Conservation (phyloP, 805 yeast species). For the Kazachstania kunashirensis region DNA sequence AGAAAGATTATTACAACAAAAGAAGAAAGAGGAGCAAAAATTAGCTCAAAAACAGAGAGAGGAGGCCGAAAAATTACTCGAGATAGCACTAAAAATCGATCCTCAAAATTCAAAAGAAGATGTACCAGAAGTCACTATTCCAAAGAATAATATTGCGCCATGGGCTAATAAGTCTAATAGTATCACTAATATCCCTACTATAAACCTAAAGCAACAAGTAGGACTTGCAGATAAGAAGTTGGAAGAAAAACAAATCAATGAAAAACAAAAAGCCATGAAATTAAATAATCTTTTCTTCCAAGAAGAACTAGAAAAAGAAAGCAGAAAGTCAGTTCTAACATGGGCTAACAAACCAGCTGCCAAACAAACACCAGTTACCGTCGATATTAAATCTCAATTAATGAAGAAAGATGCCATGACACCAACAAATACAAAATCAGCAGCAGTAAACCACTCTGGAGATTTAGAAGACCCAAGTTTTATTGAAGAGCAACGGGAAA, state of each 20-base stretch:
- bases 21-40: slow-evolving; percentile 7
- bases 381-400: slow-evolving; percentile 16
- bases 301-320: slow-evolving; percentile 17
- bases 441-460: no score
- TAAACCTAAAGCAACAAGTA: slow-evolving; percentile 11
- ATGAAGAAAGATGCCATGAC: slow-evolving; percentile 1
- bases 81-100: slow-evolving; percentile 5
- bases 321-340: slow-evolving; percentile 17
- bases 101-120: background rate
- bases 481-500: slow-evolving; percentile 25
- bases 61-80: slow-evolving; percentile 5
- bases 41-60: slow-evolving; percentile 2
- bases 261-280: slow-evolving; percentile 12
- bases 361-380: slow-evolving; percentile 7
- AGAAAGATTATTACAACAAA: slow-evolving; percentile 2
- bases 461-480: slow-evolving; percentile 21
- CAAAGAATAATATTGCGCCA: slow-evolving; percentile 17
- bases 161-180: slow-evolving; percentile 22
- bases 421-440: background rate
- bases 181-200: slow-evolving; percentile 13
- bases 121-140: background rate
- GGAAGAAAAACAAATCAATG: slow-evolving; percentile 13
- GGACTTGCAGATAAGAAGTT: slow-evolving; percentile 1
- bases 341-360: slow-evolving; percentile 23
- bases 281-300: slow-evolving; percentile 15